Conservation (phyloP, 2,329 filamentous ascomycete species). For the Sphaerulina vaccinii region DNA sequence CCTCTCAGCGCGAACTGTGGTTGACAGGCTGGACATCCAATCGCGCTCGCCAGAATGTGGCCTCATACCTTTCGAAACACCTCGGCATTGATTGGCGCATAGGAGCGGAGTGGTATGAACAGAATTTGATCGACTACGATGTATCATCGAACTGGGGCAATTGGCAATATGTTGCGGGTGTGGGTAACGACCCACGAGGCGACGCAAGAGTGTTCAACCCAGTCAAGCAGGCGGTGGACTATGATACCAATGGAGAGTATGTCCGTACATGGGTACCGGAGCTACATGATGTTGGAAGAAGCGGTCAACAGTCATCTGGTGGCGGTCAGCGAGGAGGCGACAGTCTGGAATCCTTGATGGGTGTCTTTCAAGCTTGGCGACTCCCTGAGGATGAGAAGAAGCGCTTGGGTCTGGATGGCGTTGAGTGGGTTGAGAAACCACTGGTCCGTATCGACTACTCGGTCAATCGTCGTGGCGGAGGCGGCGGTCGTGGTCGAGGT, state of each 20-base stretch:
- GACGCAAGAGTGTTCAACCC: slow-evolving; percentile 76
- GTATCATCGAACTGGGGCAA: slow-evolving; percentile 45
- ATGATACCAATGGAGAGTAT: slow-evolving; percentile 68
- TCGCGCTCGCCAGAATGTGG: slow-evolving; percentile 72
- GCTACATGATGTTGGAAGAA: slow-evolving; percentile 50
- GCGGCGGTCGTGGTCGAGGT: slow-evolving; percentile 39
- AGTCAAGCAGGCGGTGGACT: slow-evolving; percentile 76
- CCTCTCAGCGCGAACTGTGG: slow-evolving; percentile 70
- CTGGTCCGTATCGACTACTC: slow-evolving; percentile 64
- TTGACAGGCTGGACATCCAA: slow-evolving; percentile 78
- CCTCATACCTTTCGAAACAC: slow-evolving; percentile 70
- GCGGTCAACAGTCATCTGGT: background rate
- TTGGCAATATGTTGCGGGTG: slow-evolving; percentile 78
- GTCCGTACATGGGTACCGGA: slow-evolving; percentile 73
- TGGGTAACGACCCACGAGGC: slow-evolving; percentile 74
- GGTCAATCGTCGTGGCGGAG: slow-evolving; percentile 47
- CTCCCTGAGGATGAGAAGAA: slow-evolving; percentile 59
- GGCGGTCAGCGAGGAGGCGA: background rate
- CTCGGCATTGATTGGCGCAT: slow-evolving; percentile 75
- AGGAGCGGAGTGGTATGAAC: slow-evolving; percentile 81
- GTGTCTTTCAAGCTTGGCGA: slow-evolving; percentile 71
- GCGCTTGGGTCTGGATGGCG: slow-evolving; percentile 54
- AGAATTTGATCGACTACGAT: slow-evolving; percentile 72
- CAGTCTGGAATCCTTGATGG: slow-evolving; percentile 44
- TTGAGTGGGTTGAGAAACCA: slow-evolving; percentile 67